Conservation (phyloP, 2,329 filamentous ascomycete species). For the Ciborinia camelliae region DNA sequence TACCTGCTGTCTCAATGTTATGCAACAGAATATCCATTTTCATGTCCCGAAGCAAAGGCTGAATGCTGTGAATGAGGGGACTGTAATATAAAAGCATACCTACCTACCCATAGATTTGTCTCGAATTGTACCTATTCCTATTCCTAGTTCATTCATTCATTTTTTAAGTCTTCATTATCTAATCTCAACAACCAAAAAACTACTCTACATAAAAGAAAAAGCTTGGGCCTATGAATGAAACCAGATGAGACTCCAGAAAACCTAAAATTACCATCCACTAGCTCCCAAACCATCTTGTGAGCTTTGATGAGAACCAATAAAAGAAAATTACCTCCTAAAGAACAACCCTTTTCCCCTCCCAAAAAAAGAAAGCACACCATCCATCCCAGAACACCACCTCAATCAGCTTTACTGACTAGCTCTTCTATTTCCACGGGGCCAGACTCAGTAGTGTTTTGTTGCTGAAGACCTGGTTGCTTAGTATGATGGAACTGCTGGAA, state of each 20-base stretch:
- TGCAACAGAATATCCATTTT: background rate
- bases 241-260: background rate
- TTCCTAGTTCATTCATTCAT: background rate
- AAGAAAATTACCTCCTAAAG: background rate
- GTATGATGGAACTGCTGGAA: background rate
- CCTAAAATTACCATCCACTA: too few relatives aligned
- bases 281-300: background rate
- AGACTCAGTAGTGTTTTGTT: background rate
- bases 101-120: background rate
- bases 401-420: background rate
- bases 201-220: background rate
- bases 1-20: too few relatives aligned
- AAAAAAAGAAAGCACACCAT: background rate
- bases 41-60: background rate
- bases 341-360: too few relatives aligned
- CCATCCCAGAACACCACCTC: background rate
- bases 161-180: background rate
- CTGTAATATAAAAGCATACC: background rate
- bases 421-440: background rate
- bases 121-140: background rate
- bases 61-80: background rate
- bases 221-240: background rate
- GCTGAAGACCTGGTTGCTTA: background rate
- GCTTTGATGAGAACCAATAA: background rate
- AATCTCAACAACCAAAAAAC: background rate